Evolutionary conservation across 2,329 filamentous ascomycete genomes (phyloP), one percentile per base, ranked within the genome.

Genomic region (Aspergillus sergii): DNA sequence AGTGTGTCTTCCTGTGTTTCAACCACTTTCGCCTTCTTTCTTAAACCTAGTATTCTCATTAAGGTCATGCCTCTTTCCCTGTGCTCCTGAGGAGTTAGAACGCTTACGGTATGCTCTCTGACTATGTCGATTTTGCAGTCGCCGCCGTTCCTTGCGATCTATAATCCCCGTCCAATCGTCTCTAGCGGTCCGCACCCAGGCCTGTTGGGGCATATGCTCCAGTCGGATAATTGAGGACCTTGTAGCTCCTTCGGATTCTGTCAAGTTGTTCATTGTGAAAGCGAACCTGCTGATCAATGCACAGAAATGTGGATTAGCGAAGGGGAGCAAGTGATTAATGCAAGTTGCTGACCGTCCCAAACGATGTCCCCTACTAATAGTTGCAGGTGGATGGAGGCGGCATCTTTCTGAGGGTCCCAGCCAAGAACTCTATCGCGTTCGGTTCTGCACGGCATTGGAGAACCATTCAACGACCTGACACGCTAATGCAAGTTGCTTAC

Each of bases 121-220:
- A 53, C 72, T 74, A 41, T 70, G 58, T n/a, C 72, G 65, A 55
- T 74, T 74, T 62, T 74, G 72, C 55, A 73, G 46, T 50, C 62
- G 68, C 28, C 72, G 66, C 30, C 72, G 61, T 50, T 71, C 61
- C 23, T 58, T 67, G 36, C 61, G 68, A 58, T 71, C 62, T 19
- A 68, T 66, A 5, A 70, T 58, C 4, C 72, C 72, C 12, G 69
- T 72, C 72, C 72, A 74, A 51, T 73, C 66, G 55, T 73, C 71
- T 19, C 67, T 61, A 0, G 63, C 41, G 2, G 16, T 28, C 43
- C 61, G 53, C 8, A 66, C 51, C 51, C 58, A 53, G 6, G 26
- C 62, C 55, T 67, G 68, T 45, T 68, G 68, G 6, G 63, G 65
- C 66, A 69, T 68, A 14, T 57, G 63, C 9, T 32, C 30, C 3